Base-by-base conservation (phyloP, 139 green algal genomes). In the Micractinium conductrix region DNA sequence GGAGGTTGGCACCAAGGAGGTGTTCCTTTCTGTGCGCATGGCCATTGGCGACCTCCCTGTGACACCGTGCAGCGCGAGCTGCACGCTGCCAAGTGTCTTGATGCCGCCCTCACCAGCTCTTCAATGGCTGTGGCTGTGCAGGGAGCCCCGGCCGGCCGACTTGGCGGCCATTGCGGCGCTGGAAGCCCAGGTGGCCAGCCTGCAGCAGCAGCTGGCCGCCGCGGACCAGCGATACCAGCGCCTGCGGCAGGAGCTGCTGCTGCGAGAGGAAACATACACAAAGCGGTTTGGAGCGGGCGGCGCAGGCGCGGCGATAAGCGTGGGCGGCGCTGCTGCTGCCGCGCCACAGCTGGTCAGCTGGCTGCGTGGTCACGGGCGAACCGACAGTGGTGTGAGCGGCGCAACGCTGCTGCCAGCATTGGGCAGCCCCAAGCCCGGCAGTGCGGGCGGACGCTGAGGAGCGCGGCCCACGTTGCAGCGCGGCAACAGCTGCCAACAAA, bases 221-320 rank as follows among this genome's bases (percentile, higher is more conserved):
- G 33, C 72, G 43, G 72, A 79, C 44, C 72, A 79, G 43, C 72
- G 72, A 10, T 62, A 79, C 72, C 72, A 79, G 44, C 42, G 72
- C 28, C 44, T 79, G 44, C 72, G 72, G 5, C 72, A 62, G 43
- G 72, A 79, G 72, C 43, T 79, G 72, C 44, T 79, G 10, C 43
- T 79, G 72, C 26, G 72, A 37, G 72, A 79, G 30, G 72, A 60
- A 44, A 79, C 33, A 9, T 79, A 63, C 72, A 79, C 63, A 43
- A 60, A 79, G 44, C 35, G 19, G 72, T 79, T 79, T 79, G 72
- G 40, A 22, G 70, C n/a, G 9, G 72, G 72, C 2, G 72, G 72
- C 1, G 72, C 72, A n/a, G 72, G 24, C 9, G 72, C 44, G 1
- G 72, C 72, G 24, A 79, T 79, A 44, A 62, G 72, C 72, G 72